A percentile compares a stretch with the other conserved stretches of the same genome.
These are phyloP conservation scores for Lonicera japonica DNA, from an alignment of 129 eudicot species.

Conservation along the genomic window DNA sequence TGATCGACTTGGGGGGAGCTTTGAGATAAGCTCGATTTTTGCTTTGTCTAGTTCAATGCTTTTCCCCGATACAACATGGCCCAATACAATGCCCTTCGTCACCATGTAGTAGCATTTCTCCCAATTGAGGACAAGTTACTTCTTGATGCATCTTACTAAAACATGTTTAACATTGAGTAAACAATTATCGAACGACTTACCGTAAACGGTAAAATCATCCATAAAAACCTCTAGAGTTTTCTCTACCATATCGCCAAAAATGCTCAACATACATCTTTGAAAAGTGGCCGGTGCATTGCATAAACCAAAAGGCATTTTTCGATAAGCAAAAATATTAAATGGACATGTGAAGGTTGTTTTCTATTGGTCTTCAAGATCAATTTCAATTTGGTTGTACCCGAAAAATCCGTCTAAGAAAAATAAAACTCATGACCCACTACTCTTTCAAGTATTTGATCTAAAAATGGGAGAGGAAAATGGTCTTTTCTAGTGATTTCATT, in stretches of 20 bases:
- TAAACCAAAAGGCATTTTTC: slow-evolving; percentile 2
- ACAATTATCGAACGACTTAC: background rate
- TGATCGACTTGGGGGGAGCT: no score
- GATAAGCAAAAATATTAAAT: background rate
- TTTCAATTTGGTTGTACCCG: background rate
- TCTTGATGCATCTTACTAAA: no score
- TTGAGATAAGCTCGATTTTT: no score
- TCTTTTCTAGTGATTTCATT: background rate
- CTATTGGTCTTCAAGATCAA: background rate
- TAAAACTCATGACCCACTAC: background rate
- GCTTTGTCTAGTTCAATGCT: no score
- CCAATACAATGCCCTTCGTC: background rate
- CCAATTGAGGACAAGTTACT: no score
- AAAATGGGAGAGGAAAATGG: background rate
- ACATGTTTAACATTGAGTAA: no score
- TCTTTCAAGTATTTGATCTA: background rate
- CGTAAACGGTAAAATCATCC: background rate
- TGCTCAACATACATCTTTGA: background rate
- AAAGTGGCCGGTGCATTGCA: background rate
- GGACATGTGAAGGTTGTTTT: background rate
- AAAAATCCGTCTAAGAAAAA: background rate
- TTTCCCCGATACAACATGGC: no score
- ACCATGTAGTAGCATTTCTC: background rate
- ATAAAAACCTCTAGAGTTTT: background rate
- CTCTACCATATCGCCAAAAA: background rate